These are phyloP conservation scores for Prunus padus DNA, from an alignment of 306 rosid genomes.

Conservation along the genomic window DNA sequence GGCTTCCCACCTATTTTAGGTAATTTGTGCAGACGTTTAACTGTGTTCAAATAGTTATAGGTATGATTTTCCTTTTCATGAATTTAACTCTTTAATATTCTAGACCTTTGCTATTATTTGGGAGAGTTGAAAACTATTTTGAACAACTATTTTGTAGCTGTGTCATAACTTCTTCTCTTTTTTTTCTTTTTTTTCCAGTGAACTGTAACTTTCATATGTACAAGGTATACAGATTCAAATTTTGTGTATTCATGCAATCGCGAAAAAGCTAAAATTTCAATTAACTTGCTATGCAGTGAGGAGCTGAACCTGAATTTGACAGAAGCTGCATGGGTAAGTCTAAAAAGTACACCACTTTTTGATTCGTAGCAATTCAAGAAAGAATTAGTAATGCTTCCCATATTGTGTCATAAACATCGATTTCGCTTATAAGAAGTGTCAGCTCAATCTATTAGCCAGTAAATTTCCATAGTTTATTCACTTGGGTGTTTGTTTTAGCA, in stretches of 20 bases:
- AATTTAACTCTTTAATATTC: not conserved
- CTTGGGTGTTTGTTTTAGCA: not conserved
- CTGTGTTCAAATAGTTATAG: not conserved
- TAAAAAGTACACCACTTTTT: not conserved
- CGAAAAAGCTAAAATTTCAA: conserved; percentile 30
- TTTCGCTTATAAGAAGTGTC: not conserved
- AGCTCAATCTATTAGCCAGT: not conserved
- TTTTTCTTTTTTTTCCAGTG: not conserved
- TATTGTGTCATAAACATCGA: not conserved
- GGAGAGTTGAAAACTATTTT: not conserved
- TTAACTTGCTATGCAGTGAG: conserved; percentile 61
- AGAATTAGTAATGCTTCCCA: not conserved
- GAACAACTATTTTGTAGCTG: not conserved
- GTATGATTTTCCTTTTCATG: not conserved
- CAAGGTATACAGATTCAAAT: no score
- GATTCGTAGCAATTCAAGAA: conserved; percentile 3
- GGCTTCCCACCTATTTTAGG: conserved; percentile 98
- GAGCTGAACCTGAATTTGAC: conserved; percentile 86
- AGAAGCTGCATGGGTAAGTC: conserved; percentile 95
- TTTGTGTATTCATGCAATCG: not conserved
- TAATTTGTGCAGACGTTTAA: conserved; percentile 20
- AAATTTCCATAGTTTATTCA: conserved; percentile 1
- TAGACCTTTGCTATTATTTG: not conserved
- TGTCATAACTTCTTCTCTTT: not conserved
- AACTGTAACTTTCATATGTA: conserved; percentile 1